phyloP scores from a whole-genome alignment of 345 rosid species.

The Fremontodendron californicum region DNA sequence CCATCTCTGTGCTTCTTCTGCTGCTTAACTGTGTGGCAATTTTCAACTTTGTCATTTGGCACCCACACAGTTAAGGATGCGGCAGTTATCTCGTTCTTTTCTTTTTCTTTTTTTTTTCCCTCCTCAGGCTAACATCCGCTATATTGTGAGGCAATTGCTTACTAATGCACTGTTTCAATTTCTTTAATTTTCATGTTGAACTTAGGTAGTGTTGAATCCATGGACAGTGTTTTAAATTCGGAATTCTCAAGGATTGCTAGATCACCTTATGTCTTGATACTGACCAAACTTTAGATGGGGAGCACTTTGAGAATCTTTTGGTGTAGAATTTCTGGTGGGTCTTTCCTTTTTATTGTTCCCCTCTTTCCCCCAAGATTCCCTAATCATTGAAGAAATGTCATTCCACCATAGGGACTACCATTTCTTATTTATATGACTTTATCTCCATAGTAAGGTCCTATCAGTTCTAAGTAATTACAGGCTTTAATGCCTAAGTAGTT shows the following conservation, averaged over 20 bases:
- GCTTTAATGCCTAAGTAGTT: not conserved
- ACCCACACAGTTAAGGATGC: slow-evolving; percentile 10
- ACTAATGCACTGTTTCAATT: not conserved
- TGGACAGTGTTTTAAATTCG: not conserved
- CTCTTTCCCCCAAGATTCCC: not conserved
- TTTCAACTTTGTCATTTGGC: not conserved
- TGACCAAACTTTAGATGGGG: not conserved
- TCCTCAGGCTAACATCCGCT: not conserved
- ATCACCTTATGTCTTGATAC: not conserved
- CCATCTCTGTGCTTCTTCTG: not conserved
- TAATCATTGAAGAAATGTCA: not conserved
- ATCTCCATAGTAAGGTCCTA: not conserved
- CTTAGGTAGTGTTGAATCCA: not conserved
- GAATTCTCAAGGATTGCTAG: slow-evolving; percentile 5
- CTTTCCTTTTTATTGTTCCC: not conserved
- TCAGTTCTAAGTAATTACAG: not conserved
- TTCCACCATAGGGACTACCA: not conserved
- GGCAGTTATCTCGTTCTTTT: not conserved
- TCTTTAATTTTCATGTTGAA: not conserved
- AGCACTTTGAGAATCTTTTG: slow-evolving; percentile 2
- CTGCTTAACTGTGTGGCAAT: not conserved
- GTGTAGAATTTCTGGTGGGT: slow-evolving; percentile 1
- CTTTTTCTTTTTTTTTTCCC: no score
- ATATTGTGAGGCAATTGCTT: not conserved
- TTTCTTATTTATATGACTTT: not conserved